Conservation (phyloP, 768 basidiomycete species). For the Rossbeevera mucosa region DNA sequence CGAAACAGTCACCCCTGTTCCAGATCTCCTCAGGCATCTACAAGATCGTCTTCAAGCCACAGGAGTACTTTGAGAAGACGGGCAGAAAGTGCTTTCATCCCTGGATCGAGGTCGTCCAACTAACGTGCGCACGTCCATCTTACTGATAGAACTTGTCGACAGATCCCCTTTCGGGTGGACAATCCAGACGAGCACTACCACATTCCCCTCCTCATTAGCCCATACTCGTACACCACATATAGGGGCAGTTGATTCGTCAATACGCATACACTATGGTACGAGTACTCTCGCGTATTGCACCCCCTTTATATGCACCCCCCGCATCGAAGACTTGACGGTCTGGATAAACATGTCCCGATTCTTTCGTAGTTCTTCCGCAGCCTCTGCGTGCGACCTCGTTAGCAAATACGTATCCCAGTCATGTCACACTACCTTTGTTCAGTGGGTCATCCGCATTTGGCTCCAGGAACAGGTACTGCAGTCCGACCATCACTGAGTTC, state of each 20-base stretch:
- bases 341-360: constrained; percentile 77
- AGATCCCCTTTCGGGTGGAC: constrained; percentile 77
- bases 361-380: constrained; percentile 89
- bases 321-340: constrained; percentile 87
- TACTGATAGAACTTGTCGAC: constrained; percentile 6
- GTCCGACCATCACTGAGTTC: constrained; percentile 96
- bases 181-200: constrained; percentile 83
- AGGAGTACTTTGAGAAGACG: constrained; percentile 69
- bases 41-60: constrained; percentile 82
- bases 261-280: constrained; percentile 34
- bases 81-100: constrained; percentile 79
- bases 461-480: constrained; percentile 98
- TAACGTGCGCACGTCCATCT: not conserved
- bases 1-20: constrained; percentile 35
- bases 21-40: constrained; percentile 54
- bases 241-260: constrained; percentile 62
- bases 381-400: constrained; percentile 63
- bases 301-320: constrained; percentile 73
- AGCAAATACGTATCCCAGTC: constrained; percentile 2
- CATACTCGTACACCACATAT: constrained; percentile 89
- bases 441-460: constrained; percentile 98
- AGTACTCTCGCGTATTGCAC: constrained; percentile 76
- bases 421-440: constrained; percentile 82
- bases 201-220: constrained; percentile 87
- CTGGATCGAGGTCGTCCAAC: constrained; percentile 69